Percentiles rank a stretch among this genome's conserved stretches.
phyloP scores from a whole-genome alignment of 495 filamentous ascomycete species.

The Pyrenula massariospora region DNA sequence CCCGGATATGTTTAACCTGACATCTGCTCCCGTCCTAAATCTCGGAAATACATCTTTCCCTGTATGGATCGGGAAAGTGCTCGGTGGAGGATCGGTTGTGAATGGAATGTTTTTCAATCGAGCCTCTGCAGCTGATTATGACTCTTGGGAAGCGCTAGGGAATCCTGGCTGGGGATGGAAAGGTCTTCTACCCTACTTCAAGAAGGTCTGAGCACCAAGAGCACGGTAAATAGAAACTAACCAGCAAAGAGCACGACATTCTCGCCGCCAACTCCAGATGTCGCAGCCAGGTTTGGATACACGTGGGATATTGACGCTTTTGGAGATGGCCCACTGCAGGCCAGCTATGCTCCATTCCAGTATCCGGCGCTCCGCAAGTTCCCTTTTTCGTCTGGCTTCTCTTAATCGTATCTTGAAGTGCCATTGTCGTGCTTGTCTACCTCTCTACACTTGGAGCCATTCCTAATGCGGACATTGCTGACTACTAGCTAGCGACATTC shows the following conservation, averaged over 20 bases:
- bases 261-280: conserved; percentile 1
- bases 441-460: too few relatives aligned
- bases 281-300: neutral
- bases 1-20: neutral
- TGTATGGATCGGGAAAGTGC: conserved; percentile 7
- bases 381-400: too few relatives aligned
- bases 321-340: neutral
- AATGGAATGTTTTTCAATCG: conserved; percentile 35
- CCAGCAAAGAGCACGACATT: conserved; percentile 1
- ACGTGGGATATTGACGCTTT: neutral
- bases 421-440: too few relatives aligned
- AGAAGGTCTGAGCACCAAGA: conserved; percentile 3
- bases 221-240: neutral
- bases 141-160: conserved; percentile 39
- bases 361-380: neutral
- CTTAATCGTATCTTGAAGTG: too few relatives aligned
- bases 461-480: neutral
- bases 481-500: neutral
- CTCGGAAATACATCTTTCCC: neutral
- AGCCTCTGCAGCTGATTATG: conserved; percentile 27
- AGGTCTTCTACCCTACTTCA: conserved; percentile 30
- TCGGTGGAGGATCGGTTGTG: conserved; percentile 34
- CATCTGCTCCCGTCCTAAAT: neutral
- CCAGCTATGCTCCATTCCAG: neutral
- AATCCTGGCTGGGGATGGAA: conserved; percentile 43